Conservation (phyloP, 2,329 filamentous ascomycete genomes). For the Pyrenophora seminiperda region DNA sequence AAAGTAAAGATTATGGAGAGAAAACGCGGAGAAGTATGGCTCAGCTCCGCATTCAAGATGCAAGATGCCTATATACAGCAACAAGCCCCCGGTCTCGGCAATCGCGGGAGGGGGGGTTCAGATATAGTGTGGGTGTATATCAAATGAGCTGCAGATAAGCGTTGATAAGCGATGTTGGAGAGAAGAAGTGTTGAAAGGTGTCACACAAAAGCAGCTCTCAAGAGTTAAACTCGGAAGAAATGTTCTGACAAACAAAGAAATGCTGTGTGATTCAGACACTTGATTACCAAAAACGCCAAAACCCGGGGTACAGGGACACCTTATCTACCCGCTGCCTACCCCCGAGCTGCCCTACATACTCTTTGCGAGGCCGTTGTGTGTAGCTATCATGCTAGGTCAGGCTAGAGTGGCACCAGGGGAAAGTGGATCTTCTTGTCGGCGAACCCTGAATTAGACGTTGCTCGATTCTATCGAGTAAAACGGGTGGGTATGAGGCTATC, state of each 20-base stretch:
- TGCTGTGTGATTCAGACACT: conserved; percentile 6
- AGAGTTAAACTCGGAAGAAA: neutral
- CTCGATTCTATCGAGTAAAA: conserved; percentile 41
- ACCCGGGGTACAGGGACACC: conserved; percentile 41
- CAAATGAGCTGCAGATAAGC: conserved; percentile 39
- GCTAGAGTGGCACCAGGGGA: conserved; percentile 26
- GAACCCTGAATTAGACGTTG: conserved; percentile 28
- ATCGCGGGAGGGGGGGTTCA: conserved; percentile 27
- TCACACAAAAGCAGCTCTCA: conserved; percentile 17
- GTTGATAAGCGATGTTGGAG: conserved; percentile 38
- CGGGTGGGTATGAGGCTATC: conserved; percentile 36
- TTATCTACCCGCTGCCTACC: conserved; percentile 40
- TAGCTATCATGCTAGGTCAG: conserved; percentile 17
- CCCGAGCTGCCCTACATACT: conserved; percentile 15
- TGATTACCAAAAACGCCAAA: conserved; percentile 28
- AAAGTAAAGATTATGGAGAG: conserved; percentile 6
- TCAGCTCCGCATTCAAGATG: conserved; percentile 14
- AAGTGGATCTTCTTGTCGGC: conserved; percentile 19
- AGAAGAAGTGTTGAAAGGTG: conserved; percentile 12
- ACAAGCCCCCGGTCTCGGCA: conserved; percentile 26
- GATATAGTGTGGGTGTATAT: conserved; percentile 17
- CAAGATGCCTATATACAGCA: conserved; percentile 27
- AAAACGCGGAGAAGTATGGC: conserved; percentile 1
- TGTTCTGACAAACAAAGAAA: conserved; percentile 7
- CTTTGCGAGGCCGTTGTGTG: neutral